Evolutionary conservation across 495 filamentous ascomycete species (phyloP).

Genomic region (Xylaria cubensis): DNA sequence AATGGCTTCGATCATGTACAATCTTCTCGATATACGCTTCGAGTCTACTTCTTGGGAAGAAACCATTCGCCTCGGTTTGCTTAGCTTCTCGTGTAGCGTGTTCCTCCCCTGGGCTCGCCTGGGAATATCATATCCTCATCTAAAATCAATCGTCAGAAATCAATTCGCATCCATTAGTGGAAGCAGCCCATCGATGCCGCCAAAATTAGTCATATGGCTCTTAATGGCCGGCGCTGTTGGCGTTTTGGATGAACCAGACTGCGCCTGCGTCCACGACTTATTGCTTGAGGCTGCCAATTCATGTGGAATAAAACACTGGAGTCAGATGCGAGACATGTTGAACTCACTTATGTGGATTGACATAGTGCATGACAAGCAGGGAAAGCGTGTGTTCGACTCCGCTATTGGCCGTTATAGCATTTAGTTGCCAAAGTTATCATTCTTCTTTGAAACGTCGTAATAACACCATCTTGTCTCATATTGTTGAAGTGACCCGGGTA

Average conservation of each 20-base stretch:
- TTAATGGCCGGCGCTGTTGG: not conserved
- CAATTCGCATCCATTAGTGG: not conserved
- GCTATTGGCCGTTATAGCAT: not conserved
- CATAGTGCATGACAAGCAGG: constrained; percentile 40
- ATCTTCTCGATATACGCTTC: constrained; percentile 45
- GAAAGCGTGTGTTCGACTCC: constrained; percentile 27
- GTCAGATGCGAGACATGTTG: constrained; percentile 24
- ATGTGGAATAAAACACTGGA: not conserved
- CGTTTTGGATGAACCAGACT: not conserved
- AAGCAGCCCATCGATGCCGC: not conserved
- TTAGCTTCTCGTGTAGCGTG: constrained; percentile 46
- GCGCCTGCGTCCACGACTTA: not conserved
- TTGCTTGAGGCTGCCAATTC: not conserved
- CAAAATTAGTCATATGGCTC: not conserved
- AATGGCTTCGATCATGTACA: constrained; percentile 53
- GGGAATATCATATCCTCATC: constrained; percentile 34
- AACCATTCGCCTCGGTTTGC: constrained; percentile 47
- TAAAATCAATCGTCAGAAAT: constrained; percentile 21
- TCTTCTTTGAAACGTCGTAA: not conserved
- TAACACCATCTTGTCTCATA: not conserved
- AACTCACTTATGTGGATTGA: constrained; percentile 42
- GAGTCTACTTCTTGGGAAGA: constrained; percentile 40
- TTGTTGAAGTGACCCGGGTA: no score
- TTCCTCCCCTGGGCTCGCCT: constrained; percentile 50
- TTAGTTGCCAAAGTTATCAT: not conserved